phyloP scores from a whole-genome alignment of 2,329 filamentous ascomycete genomes.

The Bipolaris cookei region DNA sequence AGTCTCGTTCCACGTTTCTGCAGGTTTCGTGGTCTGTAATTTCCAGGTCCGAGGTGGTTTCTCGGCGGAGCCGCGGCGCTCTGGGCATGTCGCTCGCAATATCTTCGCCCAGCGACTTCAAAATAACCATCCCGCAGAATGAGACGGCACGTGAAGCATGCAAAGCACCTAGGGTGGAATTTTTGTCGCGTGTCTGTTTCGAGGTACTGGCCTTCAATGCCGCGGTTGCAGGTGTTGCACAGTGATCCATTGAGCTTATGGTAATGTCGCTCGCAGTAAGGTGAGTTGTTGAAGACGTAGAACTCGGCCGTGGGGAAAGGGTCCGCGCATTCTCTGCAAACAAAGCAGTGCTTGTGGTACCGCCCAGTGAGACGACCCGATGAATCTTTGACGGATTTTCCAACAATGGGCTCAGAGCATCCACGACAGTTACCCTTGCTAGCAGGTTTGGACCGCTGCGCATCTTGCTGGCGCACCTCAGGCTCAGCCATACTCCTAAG shows the following conservation, averaged over 20 bases:
- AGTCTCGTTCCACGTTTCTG: constrained; percentile 58
- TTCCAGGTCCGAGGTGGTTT: constrained; percentile 49
- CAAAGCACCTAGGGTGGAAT: constrained; percentile 87
- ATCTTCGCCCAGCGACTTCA: constrained; percentile 79
- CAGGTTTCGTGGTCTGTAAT: constrained; percentile 47
- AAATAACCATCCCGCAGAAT: constrained; percentile 86
- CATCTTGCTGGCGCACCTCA: constrained; percentile 24
- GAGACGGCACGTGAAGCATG: constrained; percentile 77
- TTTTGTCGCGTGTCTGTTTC: constrained; percentile 80
- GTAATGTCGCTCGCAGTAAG: constrained; percentile 92
- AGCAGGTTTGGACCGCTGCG: constrained; percentile 44
- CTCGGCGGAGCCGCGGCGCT: constrained; percentile 54
- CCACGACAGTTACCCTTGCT: constrained; percentile 82
- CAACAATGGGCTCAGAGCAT: constrained; percentile 77
- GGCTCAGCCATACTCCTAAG: constrained; percentile 20
- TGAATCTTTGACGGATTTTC: constrained; percentile 91
- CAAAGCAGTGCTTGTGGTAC: constrained; percentile 95
- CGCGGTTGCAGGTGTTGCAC: constrained; percentile 77
- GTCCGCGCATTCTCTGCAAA: constrained; percentile 80
- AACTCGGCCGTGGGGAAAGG: constrained; percentile 89
- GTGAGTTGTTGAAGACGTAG: constrained; percentile 85
- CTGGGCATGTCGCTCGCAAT: constrained; percentile 87
- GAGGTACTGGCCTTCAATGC: constrained; percentile 93
- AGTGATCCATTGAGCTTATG: constrained; percentile 88
- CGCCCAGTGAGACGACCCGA: constrained; percentile 90